These are phyloP conservation scores for Eleusine indica DNA, from an alignment of 176 grass and related monocot species.

Conservation along the genomic window DNA sequence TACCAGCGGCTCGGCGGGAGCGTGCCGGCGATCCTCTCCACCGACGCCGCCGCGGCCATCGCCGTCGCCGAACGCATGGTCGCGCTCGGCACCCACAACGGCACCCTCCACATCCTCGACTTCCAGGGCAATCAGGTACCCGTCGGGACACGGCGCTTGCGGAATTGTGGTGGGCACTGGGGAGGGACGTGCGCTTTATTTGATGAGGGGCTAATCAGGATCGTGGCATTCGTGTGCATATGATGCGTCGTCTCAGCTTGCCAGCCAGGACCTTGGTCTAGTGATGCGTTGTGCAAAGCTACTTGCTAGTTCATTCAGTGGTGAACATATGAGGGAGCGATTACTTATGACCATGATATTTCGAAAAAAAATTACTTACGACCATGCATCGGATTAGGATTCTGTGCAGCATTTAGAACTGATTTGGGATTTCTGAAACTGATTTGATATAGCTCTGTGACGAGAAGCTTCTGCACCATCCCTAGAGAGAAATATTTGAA, in stretches of 20 bases:
- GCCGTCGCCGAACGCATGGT: conserved; percentile 93
- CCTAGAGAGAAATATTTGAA: not conserved
- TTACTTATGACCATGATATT: not conserved
- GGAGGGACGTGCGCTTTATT: not conserved
- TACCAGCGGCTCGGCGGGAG: conserved; percentile 92
- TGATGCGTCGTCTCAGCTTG: not conserved
- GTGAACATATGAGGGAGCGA: not conserved
- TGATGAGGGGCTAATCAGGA: not conserved
- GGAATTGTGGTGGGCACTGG: conserved; percentile 14
- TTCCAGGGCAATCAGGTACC: conserved; percentile 97
- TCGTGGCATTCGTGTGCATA: conserved; percentile 27
- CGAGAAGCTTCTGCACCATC: not conserved
- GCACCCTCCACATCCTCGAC: conserved; percentile 94
- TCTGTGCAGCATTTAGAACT: not conserved
- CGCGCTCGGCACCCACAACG: conserved; percentile 87
- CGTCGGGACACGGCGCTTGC: not conserved
- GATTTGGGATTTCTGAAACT: not conserved
- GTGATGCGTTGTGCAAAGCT: conserved; percentile 4
- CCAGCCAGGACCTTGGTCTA: not conserved
- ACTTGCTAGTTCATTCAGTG: not conserved
- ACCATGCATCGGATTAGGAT: not conserved
- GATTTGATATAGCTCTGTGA: not conserved
- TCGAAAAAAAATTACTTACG: not conserved
- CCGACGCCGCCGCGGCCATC: conserved; percentile 73
- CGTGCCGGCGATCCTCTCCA: conserved; percentile 78